Conservation (phyloP, 306 rosid genomes). For the Quercus variabilis region DNA sequence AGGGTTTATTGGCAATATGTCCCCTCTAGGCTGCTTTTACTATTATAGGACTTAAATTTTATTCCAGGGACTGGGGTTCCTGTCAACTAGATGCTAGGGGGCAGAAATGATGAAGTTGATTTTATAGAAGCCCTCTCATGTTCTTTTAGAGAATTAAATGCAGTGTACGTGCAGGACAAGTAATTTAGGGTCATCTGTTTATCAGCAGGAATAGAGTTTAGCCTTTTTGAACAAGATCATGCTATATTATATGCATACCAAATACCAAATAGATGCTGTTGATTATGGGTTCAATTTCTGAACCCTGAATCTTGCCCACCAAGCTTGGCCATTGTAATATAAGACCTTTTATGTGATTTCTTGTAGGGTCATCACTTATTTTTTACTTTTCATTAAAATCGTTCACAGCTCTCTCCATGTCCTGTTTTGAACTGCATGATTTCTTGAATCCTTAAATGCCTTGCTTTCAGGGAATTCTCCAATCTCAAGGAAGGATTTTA, state of each 20-base stretch:
- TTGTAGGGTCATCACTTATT: not conserved
- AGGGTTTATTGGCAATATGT: not conserved
- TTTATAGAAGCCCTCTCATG: not conserved
- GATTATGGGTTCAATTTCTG: not conserved
- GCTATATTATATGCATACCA: not conserved
- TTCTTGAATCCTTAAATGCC: slow-evolving; percentile 14
- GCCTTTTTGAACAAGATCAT: not conserved
- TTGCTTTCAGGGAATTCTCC: slow-evolving; percentile 79
- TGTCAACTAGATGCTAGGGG: not conserved
- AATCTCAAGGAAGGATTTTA: slow-evolving; percentile 91
- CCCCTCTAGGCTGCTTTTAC: not conserved
- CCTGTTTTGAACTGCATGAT: not conserved
- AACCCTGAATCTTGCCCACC: not conserved
- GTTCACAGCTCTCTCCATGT: not conserved
- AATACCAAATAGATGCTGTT: not conserved
- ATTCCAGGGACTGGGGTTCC: not conserved
- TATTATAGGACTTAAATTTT: not conserved
- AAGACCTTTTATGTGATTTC: not conserved
- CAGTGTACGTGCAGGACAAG: not conserved
- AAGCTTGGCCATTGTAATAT: not conserved
- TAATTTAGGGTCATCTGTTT: not conserved
- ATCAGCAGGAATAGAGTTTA: not conserved
- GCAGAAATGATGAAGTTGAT: not conserved
- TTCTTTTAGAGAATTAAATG: not conserved
- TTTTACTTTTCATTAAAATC: not conserved